Base-by-base conservation (phyloP, 1,284 basidiomycete species). In the Pholiota adiposa region DNA sequence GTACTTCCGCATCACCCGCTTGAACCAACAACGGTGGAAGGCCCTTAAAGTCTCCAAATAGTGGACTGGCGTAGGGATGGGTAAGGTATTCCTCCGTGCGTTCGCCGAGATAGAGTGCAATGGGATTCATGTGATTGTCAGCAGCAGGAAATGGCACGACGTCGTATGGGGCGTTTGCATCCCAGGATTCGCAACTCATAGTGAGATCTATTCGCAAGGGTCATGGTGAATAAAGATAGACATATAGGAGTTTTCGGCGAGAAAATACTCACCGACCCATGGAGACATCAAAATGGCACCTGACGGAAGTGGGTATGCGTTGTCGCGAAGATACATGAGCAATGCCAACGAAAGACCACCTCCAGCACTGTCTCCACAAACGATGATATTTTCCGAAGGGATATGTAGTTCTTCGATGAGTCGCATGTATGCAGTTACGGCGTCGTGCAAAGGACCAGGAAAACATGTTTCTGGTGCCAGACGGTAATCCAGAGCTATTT, bases 141-240 rank as follows among this genome's bases (percentile, higher is more conserved):
- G 87, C 85, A 49, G 83, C 70, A 52, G 93, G 85, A 54, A 83
- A 81, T 0, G 93, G 92, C 0, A 96, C 87, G 34, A 96, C 87
- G 72, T 95, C 93, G 70, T 83, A 93, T 18, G 80, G 80, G 16
- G 92, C 88, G 73, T 98, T 98, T 56, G 92, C 93, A 54, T 98
- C 95, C 97, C 97, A 98, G 34, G 94, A 96, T 63, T 97, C 94
- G 73, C 96, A 98, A 63, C 94, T 97, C 86, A 97, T 91, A 0
- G 94, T 97, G 60, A 98, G 77, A 76, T 97, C 94, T 92, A 62
- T n/a, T n/a, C n/a, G 25, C 48, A 43, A 9, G n/a, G n/a, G n/a
- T n/a, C n/a, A n/a, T 31, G 36, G 19, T 3, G 25, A 25, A 27
- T 36, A 51, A 67, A 51, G 63, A 31, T 9, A 33, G 21, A 25